Base-by-base conservation (phyloP, 2,329 filamentous ascomycete genomes). In the Daldinia sp. region DNA sequence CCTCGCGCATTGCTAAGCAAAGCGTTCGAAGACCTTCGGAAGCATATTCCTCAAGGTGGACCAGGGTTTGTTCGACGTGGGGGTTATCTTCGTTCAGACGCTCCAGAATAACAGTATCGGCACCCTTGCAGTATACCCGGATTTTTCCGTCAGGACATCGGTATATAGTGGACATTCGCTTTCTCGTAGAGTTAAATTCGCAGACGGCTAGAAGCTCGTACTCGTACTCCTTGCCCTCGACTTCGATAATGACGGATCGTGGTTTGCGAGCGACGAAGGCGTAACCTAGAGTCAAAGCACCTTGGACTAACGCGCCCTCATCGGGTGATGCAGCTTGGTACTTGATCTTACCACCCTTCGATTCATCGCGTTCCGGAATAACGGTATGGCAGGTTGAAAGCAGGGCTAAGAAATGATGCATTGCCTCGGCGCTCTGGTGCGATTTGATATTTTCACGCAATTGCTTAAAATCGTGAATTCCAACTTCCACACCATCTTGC, bases 241-340 rank as follows among this genome's bases (percentile, higher is more conserved):
- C 89, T 58, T 90, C 85, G 70, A 98, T 94, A 37, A 94, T 90
- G 27, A 99, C 95, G 4, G 92, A 87, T 61, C 89, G 88, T 27
- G 95, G 96, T 79, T 95, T 97, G 72, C 96, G 88, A 52, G 95
- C 94, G 51, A 90, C 88, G 75, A 99, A 99, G 58, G 87, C 89
- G 81, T 97, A 98, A 3, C 94, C 95, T 52, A 99, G 82, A 47
- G 84, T 79, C 2, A 94, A 87, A 1, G 95, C 95, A 58, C 95
- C 96, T 72, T 97, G 91, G 0, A 99, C 95, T 49, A 99, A 81
- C n/a, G 95, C 95, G 58, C 94, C 95, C 77, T 99, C 95, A 70
- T 99, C 95, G 0, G 95, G 95, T 21, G 95, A 99, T 1, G 96
- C 94, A 21, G 95, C 95, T 79, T 99, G 96, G 71, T 99, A 99